Base-by-base conservation (phyloP, 805 yeast species). In the Candida parachauliodes region DNA sequence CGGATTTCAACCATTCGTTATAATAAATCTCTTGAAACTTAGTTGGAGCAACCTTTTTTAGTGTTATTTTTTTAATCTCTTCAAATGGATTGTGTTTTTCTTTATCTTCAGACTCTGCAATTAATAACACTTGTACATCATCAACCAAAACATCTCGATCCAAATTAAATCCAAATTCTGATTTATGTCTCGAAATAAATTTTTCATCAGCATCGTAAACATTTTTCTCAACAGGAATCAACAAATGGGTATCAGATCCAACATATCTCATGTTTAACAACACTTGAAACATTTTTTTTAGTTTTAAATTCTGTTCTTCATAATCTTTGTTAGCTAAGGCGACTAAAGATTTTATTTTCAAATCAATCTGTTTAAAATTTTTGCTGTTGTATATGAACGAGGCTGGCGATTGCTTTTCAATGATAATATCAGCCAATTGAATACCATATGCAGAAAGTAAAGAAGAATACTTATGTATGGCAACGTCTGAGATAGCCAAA, bases 211-310 rank as follows among this genome's bases (percentile, higher is more conserved):
- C 53, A 40, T 57, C 46, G 42, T 56, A 47, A 19, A 48, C 47
- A 6, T 51, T 54, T 15, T 51, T 57, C 32, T 60, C 58, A 15
- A 32, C 34, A 15, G 59, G 59, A n/a, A 84, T 77, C 84, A 88
- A 83, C 44, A 89, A 62, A 28, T 83, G 81, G 2, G 96, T 83
- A 52, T 89, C 96, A n/a, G 95, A 83, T 7, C 96, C 96, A 44
- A 77, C 77, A 54, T 85, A 89, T 51, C 94, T 72, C 70, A 88
- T 64, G 54, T 88, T 88, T 44, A 88, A 62, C 48, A 74, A 85
- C 30, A 74, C 74, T 51, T 88, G 94, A 38, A 72, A 67, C 18
- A 50, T 55, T 17, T 86, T 70, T 17, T 68, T 61, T 4, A 57
- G 57, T 0, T 48, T 40, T 44, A 62, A 52, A 0, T 86, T 85